These are phyloP conservation scores for Nicotiana sylvestris DNA, from an alignment of 257 asterid species.

Conservation along the genomic window DNA sequence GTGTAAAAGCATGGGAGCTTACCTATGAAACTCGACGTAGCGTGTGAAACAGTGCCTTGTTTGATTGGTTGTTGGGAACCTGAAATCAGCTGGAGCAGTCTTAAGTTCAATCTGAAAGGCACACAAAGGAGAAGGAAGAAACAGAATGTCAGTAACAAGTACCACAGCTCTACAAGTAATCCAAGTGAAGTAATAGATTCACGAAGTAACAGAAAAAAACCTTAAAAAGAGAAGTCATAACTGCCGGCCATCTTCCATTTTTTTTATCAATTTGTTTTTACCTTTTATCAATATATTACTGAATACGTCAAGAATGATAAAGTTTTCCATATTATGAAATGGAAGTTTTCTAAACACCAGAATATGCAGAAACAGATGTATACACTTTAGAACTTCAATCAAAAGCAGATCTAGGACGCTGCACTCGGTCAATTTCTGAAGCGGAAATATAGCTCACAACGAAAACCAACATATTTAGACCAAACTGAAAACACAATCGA, in stretches of 20 bases:
- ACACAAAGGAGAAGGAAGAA: background rate
- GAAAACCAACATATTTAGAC: background rate
- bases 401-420: background rate
- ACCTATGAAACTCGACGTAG: slow-evolving; percentile 89
- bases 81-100: slow-evolving; percentile 95
- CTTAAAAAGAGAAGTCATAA: background rate
- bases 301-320: background rate
- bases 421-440: background rate
- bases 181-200: background rate
- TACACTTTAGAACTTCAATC: background rate
- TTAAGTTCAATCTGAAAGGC: slow-evolving; percentile 62
- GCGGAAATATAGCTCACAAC: background rate
- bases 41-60: slow-evolving; percentile 95
- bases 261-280: background rate
- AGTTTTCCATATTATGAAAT: background rate
- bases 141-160: background rate
- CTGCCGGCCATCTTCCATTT: background rate
- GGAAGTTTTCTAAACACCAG: background rate
- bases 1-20: background rate
- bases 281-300: background rate
- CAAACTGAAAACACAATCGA: background rate
- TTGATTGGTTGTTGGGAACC: slow-evolving; percentile 96
- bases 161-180: background rate
- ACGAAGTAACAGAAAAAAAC: background rate
- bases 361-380: background rate